Evolutionary conservation across 345 rosid species (phyloP).

Genomic region (Anastatica hierochuntica): DNA sequence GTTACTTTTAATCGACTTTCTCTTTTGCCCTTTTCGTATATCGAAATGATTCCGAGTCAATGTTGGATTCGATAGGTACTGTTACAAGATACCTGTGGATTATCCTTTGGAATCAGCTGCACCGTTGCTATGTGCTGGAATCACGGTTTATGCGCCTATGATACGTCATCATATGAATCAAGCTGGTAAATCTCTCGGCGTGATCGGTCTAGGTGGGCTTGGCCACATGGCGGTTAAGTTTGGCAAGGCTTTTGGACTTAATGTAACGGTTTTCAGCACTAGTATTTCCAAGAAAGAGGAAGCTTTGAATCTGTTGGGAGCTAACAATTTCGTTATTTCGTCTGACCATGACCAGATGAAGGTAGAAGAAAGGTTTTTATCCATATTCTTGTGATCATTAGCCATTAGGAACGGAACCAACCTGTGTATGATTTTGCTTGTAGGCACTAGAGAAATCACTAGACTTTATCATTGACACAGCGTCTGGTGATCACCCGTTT

Average conservation of each 20-base stretch:
- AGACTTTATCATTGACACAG: constrained; percentile 73
- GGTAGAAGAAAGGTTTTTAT: constrained; percentile 29
- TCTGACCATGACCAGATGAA: constrained; percentile 71
- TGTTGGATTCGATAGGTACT: constrained; percentile 41
- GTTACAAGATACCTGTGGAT: constrained; percentile 54
- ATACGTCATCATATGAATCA: constrained; percentile 69
- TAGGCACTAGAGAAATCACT: constrained; percentile 57
- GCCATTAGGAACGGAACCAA: neutral
- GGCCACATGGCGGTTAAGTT: constrained; percentile 97
- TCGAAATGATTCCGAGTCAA: neutral
- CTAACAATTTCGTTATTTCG: constrained; percentile 54
- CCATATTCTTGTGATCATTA: neutral
- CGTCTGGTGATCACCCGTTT: constrained; percentile 82
- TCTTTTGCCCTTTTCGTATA: neutral
- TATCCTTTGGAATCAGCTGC: constrained; percentile 72
- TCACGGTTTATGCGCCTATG: constrained; percentile 84
- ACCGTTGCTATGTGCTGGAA: constrained; percentile 86
- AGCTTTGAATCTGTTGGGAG: constrained; percentile 59
- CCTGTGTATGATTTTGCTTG: neutral
- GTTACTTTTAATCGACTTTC: constrained; percentile 24
- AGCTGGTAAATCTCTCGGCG: constrained; percentile 71
- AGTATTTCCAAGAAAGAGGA: constrained; percentile 72
- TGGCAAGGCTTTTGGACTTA: constrained; percentile 84
- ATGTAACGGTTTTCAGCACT: constrained; percentile 76
- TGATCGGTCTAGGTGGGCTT: constrained; percentile 87